These are phyloP conservation scores for Naegleria gruberi DNA, from an alignment of 208 protist species.

Conservation along the genomic window DNA sequence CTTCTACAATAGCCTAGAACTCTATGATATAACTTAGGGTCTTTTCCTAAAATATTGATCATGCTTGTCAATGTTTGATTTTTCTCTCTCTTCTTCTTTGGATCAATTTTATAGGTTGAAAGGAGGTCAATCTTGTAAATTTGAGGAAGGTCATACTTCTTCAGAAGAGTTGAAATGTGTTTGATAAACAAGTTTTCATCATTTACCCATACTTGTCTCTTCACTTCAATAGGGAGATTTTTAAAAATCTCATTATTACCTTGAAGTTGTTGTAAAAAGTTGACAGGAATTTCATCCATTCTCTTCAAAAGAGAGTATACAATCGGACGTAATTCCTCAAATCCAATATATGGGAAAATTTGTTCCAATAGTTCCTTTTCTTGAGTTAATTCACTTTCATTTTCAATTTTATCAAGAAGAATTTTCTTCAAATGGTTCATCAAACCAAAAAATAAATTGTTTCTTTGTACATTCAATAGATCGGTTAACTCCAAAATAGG, in stretches of 20 bases:
- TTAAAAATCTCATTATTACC: not conserved
- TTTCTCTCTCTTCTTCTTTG: not conserved
- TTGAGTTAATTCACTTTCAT: not conserved
- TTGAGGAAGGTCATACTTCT: not conserved
- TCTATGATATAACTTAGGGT: not conserved
- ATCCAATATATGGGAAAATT: conserved; percentile 9
- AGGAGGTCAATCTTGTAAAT: not conserved
- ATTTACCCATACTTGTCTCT: conserved; percentile 13
- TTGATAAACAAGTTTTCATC: not conserved
- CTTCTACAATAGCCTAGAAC: not conserved
- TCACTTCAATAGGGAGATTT: not conserved
- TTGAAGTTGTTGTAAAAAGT: not conserved
- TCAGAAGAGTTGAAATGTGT: not conserved
- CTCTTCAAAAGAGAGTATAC: not conserved
- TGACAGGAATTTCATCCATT: not conserved
- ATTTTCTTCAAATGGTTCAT: not conserved
- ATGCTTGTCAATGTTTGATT: not conserved
- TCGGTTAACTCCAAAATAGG: conserved; percentile 1
- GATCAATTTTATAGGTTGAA: not conserved
- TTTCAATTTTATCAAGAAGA: not conserved
- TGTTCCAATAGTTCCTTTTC: not conserved
- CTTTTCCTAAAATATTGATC: not conserved
- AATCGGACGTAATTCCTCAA: not conserved
- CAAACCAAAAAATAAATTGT: not conserved
- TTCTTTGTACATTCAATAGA: not conserved